These are phyloP conservation scores for Sphagnum tenellum DNA, from an alignment of 225 moss, liverwort and hornwort species.

Conservation along the genomic window DNA sequence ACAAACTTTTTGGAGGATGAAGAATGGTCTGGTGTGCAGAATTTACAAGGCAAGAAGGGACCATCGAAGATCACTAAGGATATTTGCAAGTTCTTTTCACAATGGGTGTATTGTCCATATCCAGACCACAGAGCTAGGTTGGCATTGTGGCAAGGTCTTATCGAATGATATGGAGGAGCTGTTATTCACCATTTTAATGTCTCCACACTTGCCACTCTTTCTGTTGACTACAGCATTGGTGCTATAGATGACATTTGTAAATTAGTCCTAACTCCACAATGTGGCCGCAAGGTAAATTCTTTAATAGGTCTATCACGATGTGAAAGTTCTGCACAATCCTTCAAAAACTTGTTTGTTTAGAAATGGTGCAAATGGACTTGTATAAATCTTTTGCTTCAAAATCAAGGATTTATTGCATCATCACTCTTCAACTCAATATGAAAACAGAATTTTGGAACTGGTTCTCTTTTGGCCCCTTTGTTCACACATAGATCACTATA, in stretches of 20 bases:
- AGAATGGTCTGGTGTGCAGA: constrained; percentile 14
- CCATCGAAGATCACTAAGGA: constrained; percentile 55
- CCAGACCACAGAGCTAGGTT: constrained; percentile 65
- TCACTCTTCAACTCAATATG: too few species aligned
- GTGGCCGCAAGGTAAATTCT: constrained; percentile 47
- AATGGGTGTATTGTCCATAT: constrained; percentile 74
- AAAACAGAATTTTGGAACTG: too few species aligned
- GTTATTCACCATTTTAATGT: constrained; percentile 69
- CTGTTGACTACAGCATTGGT: constrained; percentile 53
- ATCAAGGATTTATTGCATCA: too few species aligned
- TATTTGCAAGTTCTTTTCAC: constrained; percentile 65
- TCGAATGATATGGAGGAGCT: constrained; percentile 67
- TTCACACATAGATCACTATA: too few species aligned
- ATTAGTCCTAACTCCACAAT: constrained; percentile 25
- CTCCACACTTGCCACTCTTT: constrained; percentile 54
- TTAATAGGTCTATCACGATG: too few species aligned
- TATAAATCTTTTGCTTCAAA: too few species aligned
- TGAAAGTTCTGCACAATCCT: too few species aligned
- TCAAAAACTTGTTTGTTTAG: too few species aligned
- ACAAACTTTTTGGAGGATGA: too few species aligned
- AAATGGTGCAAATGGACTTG: too few species aligned
- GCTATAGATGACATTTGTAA: constrained; percentile 70
- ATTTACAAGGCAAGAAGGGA: constrained; percentile 70
- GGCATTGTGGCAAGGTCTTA: constrained; percentile 51
- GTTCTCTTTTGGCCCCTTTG: too few species aligned